Evolutionary conservation across 768 basidiomycete genomes (phyloP).

Genomic region (Scleroderma citrinum): DNA sequence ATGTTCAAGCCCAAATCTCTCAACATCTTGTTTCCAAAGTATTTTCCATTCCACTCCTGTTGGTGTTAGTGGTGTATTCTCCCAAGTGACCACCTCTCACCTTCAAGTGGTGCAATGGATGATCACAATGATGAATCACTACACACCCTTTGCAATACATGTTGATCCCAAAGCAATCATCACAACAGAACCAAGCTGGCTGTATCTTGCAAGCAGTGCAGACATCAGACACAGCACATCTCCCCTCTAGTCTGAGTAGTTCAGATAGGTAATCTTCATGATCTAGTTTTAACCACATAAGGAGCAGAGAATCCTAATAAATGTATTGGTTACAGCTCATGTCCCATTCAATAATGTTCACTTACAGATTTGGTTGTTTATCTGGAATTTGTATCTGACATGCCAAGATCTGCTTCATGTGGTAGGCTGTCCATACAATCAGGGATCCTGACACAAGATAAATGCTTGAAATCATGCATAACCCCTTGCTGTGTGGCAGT

Average conservation of each 20-base stretch:
- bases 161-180: slow-evolving; percentile 7
- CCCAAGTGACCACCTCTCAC: not conserved
- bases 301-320: not conserved
- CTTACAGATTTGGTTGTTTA: not conserved
- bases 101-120: slow-evolving; percentile 14
- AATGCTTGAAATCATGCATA: not conserved
- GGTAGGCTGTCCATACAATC: not conserved
- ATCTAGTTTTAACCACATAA: not conserved
- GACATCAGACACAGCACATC: not conserved
- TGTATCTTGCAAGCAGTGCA: not conserved
- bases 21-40: slow-evolving; percentile 7
- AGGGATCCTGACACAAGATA: not conserved
- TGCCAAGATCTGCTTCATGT: not conserved
- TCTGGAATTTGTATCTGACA: not conserved
- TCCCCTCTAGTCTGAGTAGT: not conserved
- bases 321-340: too few species aligned
- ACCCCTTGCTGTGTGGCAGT: not conserved
- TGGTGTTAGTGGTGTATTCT: not conserved
- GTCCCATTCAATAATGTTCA: too few species aligned
- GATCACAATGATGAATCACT: slow-evolving; percentile 2
- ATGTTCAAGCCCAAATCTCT: slow-evolving; percentile 12
- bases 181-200: not conserved
- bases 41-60: slow-evolving; percentile 15
- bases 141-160: slow-evolving; percentile 4
- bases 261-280: not conserved